Evolutionary conservation across 169 alveolate species (phyloP).

Genomic region (Eimeria sp.): DNA sequence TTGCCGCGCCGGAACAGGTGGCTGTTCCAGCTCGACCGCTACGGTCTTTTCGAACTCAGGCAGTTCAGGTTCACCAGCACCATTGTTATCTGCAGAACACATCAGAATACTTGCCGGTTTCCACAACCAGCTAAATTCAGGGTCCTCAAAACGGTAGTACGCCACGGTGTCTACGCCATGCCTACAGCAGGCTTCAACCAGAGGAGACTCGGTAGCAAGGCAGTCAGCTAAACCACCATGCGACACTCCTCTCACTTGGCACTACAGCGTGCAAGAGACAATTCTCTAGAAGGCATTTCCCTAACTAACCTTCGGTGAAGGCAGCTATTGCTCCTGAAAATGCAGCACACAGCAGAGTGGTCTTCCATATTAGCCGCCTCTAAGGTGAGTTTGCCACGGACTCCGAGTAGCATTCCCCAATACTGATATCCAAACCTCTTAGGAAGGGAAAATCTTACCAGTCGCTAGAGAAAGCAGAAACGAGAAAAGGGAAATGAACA

Average conservation of each 20-base stretch:
- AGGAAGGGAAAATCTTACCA: background rate
- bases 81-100: background rate
- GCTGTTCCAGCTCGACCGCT: background rate
- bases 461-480: background rate
- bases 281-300: background rate
- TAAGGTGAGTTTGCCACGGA: background rate
- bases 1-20: background rate
- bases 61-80: background rate
- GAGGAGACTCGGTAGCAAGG: background rate
- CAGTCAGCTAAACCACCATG: background rate
- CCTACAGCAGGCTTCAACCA: background rate
- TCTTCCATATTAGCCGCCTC: background rate
- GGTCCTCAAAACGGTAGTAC: background rate
- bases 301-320: background rate
- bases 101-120: background rate
- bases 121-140: background rate
- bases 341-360: background rate
- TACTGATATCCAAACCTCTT: background rate
- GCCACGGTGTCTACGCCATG: background rate
- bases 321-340: slow-evolving; percentile 25
- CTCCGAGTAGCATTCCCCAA: background rate
- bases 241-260: background rate
- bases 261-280: background rate
- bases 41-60: background rate
- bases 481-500: background rate